Base-by-base conservation (phyloP, 176 grass and related monocot genomes). In the Aechmea fasciata region DNA sequence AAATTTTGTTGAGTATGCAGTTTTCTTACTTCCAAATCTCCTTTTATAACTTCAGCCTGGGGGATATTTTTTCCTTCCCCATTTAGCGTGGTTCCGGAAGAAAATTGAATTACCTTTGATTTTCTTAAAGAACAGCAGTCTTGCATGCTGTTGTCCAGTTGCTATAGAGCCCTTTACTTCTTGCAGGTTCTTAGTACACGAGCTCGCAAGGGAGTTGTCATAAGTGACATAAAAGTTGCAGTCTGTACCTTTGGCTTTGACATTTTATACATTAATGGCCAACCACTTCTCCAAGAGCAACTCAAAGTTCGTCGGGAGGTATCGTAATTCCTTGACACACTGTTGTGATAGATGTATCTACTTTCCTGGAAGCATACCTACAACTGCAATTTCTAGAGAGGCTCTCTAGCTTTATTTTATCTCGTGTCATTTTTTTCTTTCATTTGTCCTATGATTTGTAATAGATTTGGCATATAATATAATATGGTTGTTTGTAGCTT, bases 161-260 rank as follows among this genome's bases (percentile, higher is more conserved):
- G 41, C 20, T 51, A 75, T 50, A 53, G 50, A 87, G 64, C 41
- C 80, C 78, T 57, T 87, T 59, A 68, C 68, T 76, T 19, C 18
- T 80, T 79, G 63, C 71, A 99, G 94, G 72, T 99, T 77, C 87
- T 99, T 74, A 93, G 94, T 63, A 99, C 89, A 75, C 83, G 89
- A 69, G 94, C 89, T 67, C 89, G 89, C 24, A 99, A 99, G 71
- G 94, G 84, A 81, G 89, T 99, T 83, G 78, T 88, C 65, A 77
- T 99, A 82, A 90, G 85, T 80, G 89, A 93, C 81, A 99, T 99
- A 81, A 99, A 99, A 85, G 89, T 99, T 11, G 77, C 87, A 73
- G 89, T 99, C 50, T 99, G 94, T 63, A 93, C 94, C 53, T 99
- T 83, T 85, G 94, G 76, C 51, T 99, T 97, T 82, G 94, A 99